Conservation (phyloP, 495 filamentous ascomycete genomes). For the Glarea lozoyensis region DNA sequence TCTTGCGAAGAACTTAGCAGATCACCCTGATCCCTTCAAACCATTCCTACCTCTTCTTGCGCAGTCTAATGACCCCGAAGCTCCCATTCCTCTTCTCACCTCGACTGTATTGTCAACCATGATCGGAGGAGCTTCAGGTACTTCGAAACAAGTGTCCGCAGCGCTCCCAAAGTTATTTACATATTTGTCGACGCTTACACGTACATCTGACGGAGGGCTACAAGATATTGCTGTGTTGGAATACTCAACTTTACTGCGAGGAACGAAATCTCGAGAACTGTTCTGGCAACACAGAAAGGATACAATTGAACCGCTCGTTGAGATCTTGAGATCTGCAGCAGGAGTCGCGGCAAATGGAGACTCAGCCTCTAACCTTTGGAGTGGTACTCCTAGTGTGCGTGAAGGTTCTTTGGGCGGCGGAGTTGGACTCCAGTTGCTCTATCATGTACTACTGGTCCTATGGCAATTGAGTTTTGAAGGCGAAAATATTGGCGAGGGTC, state of each 20-base stretch:
- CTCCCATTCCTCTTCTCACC: constrained; percentile 79
- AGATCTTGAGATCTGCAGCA: constrained; percentile 72
- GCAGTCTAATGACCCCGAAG: constrained; percentile 71
- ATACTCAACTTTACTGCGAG: constrained; percentile 81
- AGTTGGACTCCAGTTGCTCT: constrained; percentile 87
- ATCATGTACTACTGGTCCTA: constrained; percentile 83
- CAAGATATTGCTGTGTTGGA: constrained; percentile 94
- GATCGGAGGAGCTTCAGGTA: constrained; percentile 58
- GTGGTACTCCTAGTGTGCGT: constrained; percentile 46
- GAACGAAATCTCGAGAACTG: constrained; percentile 59
- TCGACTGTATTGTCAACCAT: constrained; percentile 80
- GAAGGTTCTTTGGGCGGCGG: constrained; percentile 67
- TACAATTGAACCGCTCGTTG: constrained; percentile 72
- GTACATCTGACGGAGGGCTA: constrained; percentile 74
- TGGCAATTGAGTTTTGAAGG: constrained; percentile 97
- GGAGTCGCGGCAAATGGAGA: constrained; percentile 58
- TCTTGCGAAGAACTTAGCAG: constrained; percentile 64
- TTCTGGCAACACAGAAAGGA: constrained; percentile 86
- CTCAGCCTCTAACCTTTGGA: constrained; percentile 57
- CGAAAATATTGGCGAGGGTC: constrained; percentile 68
- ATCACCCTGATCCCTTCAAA: constrained; percentile 69
- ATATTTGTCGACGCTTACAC: constrained; percentile 75
- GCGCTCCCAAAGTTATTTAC: constrained; percentile 79
- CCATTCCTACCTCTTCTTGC: constrained; percentile 80
- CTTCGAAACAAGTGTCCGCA: constrained; percentile 42